Percentiles rank a stretch among this genome's conserved stretches.
Conservation (phyloP, 345 rosid genomes). For the Hibiscus trionum region DNA sequence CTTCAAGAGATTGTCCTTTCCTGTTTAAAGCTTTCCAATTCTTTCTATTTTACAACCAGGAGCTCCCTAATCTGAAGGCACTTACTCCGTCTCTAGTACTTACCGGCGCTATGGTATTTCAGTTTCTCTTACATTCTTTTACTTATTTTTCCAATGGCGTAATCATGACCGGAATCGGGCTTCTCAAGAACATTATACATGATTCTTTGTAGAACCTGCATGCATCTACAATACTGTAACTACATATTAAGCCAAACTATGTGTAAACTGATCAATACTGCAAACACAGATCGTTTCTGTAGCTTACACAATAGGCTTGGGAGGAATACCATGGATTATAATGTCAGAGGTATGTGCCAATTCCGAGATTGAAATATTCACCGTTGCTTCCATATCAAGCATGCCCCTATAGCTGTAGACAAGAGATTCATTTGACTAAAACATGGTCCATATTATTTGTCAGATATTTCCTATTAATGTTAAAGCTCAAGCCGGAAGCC, state of each 20-base stretch:
- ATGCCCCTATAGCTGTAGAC: neutral
- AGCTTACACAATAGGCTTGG: conserved; percentile 26
- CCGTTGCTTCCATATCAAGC: neutral
- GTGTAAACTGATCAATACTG: conserved; percentile 1
- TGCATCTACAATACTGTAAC: neutral
- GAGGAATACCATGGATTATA: conserved; percentile 40
- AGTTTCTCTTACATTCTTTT: neutral
- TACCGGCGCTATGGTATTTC: conserved; percentile 10
- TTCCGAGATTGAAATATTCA: neutral
- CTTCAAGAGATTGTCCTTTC: neutral
- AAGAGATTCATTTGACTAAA: neutral
- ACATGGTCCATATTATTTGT: neutral
- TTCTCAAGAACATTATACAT: neutral
- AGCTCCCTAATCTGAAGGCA: conserved; percentile 7
- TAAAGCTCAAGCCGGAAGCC: conserved; percentile 40
- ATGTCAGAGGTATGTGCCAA: conserved; percentile 36
- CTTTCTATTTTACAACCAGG: conserved; percentile 14
- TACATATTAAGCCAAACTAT: neutral
- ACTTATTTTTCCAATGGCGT: neutral
- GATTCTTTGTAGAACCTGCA: neutral
- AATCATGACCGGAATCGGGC: neutral
- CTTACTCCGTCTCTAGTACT: conserved; percentile 25
- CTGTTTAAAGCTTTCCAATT: neutral
- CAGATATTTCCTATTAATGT: conserved; percentile 47
- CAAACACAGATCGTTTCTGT: conserved; percentile 22